Evolutionary conservation across 2,329 filamentous ascomycete species (phyloP).

Genomic region (Phialophora expanda): DNA sequence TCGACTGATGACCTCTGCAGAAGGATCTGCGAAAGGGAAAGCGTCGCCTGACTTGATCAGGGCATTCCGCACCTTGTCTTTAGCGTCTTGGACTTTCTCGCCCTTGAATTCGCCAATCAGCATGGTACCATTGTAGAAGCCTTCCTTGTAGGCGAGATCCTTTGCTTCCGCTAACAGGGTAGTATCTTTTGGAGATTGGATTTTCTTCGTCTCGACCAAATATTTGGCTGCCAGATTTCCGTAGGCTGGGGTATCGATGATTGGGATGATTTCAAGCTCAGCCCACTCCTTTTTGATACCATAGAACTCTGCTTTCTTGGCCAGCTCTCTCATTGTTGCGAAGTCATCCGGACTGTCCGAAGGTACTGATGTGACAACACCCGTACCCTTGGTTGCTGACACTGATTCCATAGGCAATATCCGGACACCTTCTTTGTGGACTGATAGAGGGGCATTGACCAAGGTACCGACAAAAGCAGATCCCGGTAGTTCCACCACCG

Average conservation of each 20-base stretch:
- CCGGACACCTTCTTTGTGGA: conserved; percentile 80
- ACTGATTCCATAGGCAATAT: conserved; percentile 96
- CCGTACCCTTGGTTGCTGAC: conserved; percentile 90
- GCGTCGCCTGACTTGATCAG: conserved; percentile 78
- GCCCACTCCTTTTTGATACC: conserved; percentile 97
- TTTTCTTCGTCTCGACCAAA: conserved; percentile 91
- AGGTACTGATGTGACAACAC: conserved; percentile 93
- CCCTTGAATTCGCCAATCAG: conserved; percentile 86
- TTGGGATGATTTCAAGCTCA: conserved; percentile 83
- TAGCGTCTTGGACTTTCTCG: conserved; percentile 82
- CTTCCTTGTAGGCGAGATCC: conserved; percentile 95
- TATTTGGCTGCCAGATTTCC: conserved; percentile 82
- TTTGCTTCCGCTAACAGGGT: conserved; percentile 92
- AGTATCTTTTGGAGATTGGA: conserved; percentile 91
- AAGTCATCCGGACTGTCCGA: conserved; percentile 97
- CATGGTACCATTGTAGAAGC: conserved; percentile 94
- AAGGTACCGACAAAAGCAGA: conserved; percentile 85
- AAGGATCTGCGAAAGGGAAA: conserved; percentile 92
- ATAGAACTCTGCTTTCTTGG: conserved; percentile 96
- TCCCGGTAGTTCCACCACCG: conserved; percentile 75
- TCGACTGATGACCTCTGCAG: conserved; percentile 84
- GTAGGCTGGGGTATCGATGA: conserved; percentile 87
- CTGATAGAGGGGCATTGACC: conserved; percentile 84
- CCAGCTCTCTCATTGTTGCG: conserved; percentile 82
- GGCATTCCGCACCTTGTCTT: conserved; percentile 79